Percentiles rank a stretch among this genome's conserved stretches.
Evolutionary conservation across 768 basidiomycete genomes (phyloP).

Genomic region (Floccularia luteovirens): DNA sequence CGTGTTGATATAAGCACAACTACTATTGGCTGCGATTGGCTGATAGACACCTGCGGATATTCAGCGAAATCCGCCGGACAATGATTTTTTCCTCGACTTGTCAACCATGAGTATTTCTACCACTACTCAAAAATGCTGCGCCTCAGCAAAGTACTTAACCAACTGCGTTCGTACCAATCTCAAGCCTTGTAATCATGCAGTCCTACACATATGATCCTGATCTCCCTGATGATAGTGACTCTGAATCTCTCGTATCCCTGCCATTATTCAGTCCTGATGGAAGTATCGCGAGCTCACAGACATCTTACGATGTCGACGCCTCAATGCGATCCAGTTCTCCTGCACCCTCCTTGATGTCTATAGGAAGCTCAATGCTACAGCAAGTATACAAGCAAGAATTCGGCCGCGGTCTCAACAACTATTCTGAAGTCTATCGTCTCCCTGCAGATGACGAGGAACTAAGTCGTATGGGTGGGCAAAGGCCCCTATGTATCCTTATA

Average conservation of each 20-base stretch:
- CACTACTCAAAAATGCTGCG: too few relatives aligned
- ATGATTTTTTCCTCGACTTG: too few relatives aligned
- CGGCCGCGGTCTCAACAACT: constrained; percentile 66
- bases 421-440: constrained; percentile 71
- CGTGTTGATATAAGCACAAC: too few relatives aligned
- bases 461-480: constrained; percentile 50
- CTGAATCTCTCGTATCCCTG: constrained; percentile 33
- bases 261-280: constrained; percentile 27
- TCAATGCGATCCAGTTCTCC: constrained; percentile 65
- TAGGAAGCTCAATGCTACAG: constrained; percentile 56
- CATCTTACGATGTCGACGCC: constrained; percentile 39
- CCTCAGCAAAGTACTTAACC: too few relatives aligned
- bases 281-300: constrained; percentile 37
- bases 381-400: constrained; percentile 57
- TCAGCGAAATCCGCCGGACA: too few relatives aligned
- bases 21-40: too few relatives aligned
- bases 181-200: too few relatives aligned
- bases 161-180: too few relatives aligned
- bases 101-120: too few relatives aligned
- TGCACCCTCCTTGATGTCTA: constrained; percentile 57
- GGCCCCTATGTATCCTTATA: not conserved
- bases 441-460: constrained; percentile 78
- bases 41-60: too few relatives aligned
- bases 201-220: too few relatives aligned
- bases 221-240: constrained; percentile 40